These are phyloP conservation scores for Arabidopsis suecica DNA, from an alignment of 345 rosid species.

Conservation along the genomic window DNA sequence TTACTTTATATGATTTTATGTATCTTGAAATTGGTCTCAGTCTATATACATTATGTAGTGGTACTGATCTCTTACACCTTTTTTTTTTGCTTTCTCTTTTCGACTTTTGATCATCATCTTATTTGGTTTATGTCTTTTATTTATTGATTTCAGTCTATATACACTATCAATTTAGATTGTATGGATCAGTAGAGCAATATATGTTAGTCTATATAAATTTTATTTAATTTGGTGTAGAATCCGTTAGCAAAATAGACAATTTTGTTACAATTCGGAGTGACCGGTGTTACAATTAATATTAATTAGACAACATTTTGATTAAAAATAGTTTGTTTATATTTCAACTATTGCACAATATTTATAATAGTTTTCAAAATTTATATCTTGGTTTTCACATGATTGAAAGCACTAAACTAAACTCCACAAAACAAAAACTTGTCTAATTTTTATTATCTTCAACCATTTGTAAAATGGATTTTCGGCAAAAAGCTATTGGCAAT, in stretches of 20 bases:
- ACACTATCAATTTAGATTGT: not conserved
- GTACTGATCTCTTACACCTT: not conserved
- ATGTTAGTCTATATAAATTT: not conserved
- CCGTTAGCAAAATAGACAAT: too few species aligned
- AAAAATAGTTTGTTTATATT: too few species aligned
- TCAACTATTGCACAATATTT: too few species aligned
- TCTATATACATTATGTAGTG: not conserved
- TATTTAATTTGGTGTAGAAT: too few species aligned
- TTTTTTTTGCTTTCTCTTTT: not conserved
- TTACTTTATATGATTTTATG: not conserved
- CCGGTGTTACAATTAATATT: too few species aligned
- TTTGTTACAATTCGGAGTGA: too few species aligned
- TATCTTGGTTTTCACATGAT: not conserved
- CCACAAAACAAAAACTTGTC: not conserved
- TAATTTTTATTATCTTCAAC: not conserved
- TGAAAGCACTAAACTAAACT: not conserved
- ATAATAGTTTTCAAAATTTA: not conserved
- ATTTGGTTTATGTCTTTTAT: not conserved
- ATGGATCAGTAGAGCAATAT: not conserved
- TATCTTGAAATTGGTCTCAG: constrained; percentile 4
- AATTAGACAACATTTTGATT: too few species aligned
- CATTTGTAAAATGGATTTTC: not conserved
- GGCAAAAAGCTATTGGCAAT: not conserved
- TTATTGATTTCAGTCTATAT: not conserved
- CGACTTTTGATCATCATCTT: not conserved